Evolutionary conservation across 2,329 filamentous ascomycete species (phyloP).

Genomic region (Hortaea sp.): DNA sequence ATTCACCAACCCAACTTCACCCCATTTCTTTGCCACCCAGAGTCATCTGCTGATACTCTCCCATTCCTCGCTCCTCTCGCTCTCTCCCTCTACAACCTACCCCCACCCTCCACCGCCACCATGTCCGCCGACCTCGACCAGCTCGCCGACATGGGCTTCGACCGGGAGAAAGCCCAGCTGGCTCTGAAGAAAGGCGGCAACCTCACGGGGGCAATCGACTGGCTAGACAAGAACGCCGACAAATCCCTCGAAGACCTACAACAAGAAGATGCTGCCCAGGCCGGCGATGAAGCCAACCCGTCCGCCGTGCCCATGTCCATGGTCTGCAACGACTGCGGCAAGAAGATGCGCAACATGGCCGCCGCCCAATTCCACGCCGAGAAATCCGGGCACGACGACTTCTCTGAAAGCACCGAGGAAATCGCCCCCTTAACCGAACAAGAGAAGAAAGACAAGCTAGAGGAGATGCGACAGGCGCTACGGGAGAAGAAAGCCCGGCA

Average conservation of each 20-base stretch:
- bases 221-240: constrained; percentile 87
- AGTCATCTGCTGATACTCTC: no score
- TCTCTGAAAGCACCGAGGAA: constrained; percentile 86
- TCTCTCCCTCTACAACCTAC: no score
- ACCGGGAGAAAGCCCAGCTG: constrained; percentile 67
- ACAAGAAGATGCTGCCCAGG: constrained; percentile 26
- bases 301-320: constrained; percentile 63
- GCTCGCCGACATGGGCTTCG: constrained; percentile 66
- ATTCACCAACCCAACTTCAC: no score
- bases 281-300: constrained; percentile 31
- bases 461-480: constrained; percentile 62
- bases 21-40: no score
- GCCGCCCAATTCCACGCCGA: constrained; percentile 84
- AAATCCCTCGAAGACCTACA: constrained; percentile 76
- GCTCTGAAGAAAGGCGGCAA: constrained; percentile 77
- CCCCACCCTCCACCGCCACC: constrained; percentile 5
- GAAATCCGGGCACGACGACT: constrained; percentile 85
- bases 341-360: constrained; percentile 71
- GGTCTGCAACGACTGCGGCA: constrained; percentile 89
- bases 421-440: constrained; percentile 84
- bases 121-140: constrained; percentile 48
- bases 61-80: no score
- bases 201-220: constrained; percentile 75
- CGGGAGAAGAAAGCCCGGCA: constrained; percentile 61
- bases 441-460: constrained; percentile 72